Base-by-base conservation (phyloP, 495 filamentous ascomycete species). In the Margaritispora aquatica region DNA sequence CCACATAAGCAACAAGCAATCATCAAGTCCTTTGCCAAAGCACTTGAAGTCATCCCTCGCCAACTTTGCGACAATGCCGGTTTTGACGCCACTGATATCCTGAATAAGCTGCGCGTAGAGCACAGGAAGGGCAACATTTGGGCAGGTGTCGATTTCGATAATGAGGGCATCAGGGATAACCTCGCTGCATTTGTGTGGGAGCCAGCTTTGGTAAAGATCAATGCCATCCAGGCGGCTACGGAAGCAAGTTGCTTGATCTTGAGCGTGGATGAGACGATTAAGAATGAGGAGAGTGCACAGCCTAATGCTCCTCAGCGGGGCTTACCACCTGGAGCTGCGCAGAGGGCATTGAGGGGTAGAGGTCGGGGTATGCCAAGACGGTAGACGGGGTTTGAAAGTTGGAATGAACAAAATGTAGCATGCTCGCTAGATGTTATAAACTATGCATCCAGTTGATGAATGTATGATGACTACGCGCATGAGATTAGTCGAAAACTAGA, bases 1-100 rank as follows among this genome's bases (percentile, higher is more conserved):
- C 86, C 88, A 11, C 84, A 94, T 76, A 97, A 97, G 79, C 93
- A 97, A 73, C 94, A 98, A 75, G 82, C 89, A 19, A 90, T 98
- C 65, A 95, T 98, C 77, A 97, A 96, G 79, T 88, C 90, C 26
- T 97, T 97, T 67, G 94, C 94, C 65, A 96, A 96, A 78, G 94
- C 94, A 8, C 83, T 98, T 50, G 94, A 98, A 79, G 86, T 98
- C 36, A 94, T 98, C 67, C 94, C 94, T 38, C 85, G 94, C 56
- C 94, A 97, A 73, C 80, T 98, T 59, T 97, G 94, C 72, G 94
- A 98, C 76, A 98, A 98, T 67, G 94, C 94, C 41, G 94, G 94
- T 57, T 97, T 98, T 72, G 94, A 98, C 66, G 92, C 94, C 17
- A 97, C 94, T 51, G 95, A 98, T 70, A 96, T 98, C 60, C 82